Conservation (phyloP, 2,329 filamentous ascomycete genomes). For the Pyricularia sp. region DNA sequence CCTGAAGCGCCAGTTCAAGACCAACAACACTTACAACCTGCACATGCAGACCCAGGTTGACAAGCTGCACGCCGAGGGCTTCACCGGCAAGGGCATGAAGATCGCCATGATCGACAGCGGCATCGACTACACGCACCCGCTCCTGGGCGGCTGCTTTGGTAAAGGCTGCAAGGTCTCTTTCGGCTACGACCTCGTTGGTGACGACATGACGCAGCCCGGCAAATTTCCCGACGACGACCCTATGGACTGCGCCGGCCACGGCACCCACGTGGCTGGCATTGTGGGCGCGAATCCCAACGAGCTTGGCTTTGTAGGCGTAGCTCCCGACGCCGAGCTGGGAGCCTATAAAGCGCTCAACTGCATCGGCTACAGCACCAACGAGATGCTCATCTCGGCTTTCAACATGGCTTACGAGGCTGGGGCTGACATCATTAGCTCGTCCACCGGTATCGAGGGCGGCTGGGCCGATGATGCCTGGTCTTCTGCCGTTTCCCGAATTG, state of each 20-base stretch:
- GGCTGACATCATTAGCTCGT: constrained; percentile 28
- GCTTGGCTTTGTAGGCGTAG: constrained; percentile 25
- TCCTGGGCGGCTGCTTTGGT: constrained; percentile 43
- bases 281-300: constrained; percentile 31
- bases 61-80: constrained; percentile 29
- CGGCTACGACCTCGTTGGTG: constrained; percentile 37
- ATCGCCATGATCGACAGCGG: constrained; percentile 31
- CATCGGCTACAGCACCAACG: constrained; percentile 21
- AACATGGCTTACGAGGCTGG: constrained; percentile 32
- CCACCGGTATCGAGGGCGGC: background rate
- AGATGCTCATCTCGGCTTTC: constrained; percentile 30
- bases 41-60: constrained; percentile 27
- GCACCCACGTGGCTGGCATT: constrained; percentile 35
- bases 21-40: constrained; percentile 7
- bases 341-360: constrained; percentile 30
- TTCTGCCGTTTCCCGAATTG: constrained; percentile 22
- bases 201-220: constrained; percentile 20
- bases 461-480: constrained; percentile 4
- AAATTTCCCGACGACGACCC: constrained; percentile 29
- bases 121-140: constrained; percentile 40
- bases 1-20: background rate
- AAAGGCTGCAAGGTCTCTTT: constrained; percentile 35
- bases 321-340: constrained; percentile 29
- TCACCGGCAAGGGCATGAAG: constrained; percentile 33
- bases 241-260: constrained; percentile 29